Percentiles rank a stretch among this genome's conserved stretches.
Evolutionary conservation across 2,329 filamentous ascomycete species (phyloP).

Genomic region (Tolypocladium tundrense): DNA sequence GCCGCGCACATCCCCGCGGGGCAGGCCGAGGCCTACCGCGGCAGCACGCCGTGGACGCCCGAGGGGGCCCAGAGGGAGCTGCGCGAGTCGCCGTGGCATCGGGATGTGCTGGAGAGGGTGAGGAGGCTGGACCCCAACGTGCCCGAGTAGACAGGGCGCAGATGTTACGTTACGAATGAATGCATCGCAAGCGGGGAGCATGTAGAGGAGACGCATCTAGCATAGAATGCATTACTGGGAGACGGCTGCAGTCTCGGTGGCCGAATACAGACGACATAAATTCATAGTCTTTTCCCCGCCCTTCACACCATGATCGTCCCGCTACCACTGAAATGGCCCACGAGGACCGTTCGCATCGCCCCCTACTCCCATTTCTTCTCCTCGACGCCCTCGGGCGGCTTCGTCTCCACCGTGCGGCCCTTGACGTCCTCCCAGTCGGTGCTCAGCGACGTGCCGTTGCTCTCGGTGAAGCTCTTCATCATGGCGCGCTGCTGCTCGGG

Average conservation of each 20-base stretch:
- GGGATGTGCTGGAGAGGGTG: constrained; percentile 13
- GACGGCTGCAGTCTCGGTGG: neutral
- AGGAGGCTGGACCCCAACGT: constrained; percentile 9
- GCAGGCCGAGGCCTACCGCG: constrained; percentile 14
- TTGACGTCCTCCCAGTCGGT: constrained; percentile 85
- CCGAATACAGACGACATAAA: neutral
- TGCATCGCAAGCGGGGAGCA: neutral
- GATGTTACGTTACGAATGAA: neutral
- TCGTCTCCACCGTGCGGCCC: constrained; percentile 58
- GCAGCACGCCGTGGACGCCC: constrained; percentile 13
- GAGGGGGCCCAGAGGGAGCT: constrained; percentile 13
- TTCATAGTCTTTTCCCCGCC: neutral
- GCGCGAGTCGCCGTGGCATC: constrained; percentile 15
- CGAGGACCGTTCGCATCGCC: neutral
- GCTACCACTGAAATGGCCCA: neutral
- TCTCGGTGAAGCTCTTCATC: constrained; percentile 96
- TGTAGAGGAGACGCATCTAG: neutral
- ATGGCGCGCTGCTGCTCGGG: constrained; percentile 82
- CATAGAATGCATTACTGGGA: neutral
- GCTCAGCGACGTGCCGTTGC: constrained; percentile 83
- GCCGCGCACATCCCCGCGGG: constrained; percentile 18
- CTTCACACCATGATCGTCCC: neutral
- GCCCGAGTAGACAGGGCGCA: neutral
- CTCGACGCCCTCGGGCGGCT: constrained; percentile 67
- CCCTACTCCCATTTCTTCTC: constrained; percentile 55